These are phyloP conservation scores for Alternaria viburni DNA, from an alignment of 2,329 filamentous ascomycete genomes.

Conservation along the genomic window DNA sequence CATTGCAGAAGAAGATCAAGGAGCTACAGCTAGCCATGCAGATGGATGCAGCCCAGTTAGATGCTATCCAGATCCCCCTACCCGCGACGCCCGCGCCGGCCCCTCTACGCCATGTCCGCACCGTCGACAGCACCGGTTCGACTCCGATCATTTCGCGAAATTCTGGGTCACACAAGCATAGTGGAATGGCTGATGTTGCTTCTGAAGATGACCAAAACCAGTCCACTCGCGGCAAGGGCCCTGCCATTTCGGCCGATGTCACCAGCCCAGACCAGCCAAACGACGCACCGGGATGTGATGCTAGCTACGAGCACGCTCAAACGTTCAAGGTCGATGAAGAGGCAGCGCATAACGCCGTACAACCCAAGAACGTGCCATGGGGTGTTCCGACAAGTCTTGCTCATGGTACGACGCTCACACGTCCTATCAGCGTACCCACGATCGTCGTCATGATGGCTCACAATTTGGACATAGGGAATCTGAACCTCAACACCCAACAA, in stretches of 20 bases:
- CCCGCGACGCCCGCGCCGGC: not conserved
- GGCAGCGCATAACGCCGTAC: not conserved
- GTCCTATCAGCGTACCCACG: not conserved
- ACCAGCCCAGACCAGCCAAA: not conserved
- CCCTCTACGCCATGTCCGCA: conserved; percentile 26
- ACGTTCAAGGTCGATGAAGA: not conserved
- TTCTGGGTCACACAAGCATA: not conserved
- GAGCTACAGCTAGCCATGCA: not conserved
- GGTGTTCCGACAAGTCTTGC: not conserved
- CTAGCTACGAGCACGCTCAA: not conserved
- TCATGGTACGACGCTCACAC: conserved; percentile 22
- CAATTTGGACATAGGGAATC: conserved; percentile 5
- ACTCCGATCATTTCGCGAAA: conserved; percentile 20
- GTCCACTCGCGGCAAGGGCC: not conserved
- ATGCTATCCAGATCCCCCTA: conserved; percentile 6
- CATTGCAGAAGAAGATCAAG: not conserved
- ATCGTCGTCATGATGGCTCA: conserved; percentile 21
- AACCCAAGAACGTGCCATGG: not conserved
- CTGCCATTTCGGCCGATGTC: not conserved
- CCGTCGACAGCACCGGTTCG: conserved; percentile 24
- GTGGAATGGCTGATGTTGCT: not conserved
- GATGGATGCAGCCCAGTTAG: not conserved
- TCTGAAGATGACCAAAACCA: not conserved
- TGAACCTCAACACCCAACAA: not conserved
- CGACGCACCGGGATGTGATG: not conserved